Conservation (phyloP, 345 rosid genomes). For the Dovyalis caffra region DNA sequence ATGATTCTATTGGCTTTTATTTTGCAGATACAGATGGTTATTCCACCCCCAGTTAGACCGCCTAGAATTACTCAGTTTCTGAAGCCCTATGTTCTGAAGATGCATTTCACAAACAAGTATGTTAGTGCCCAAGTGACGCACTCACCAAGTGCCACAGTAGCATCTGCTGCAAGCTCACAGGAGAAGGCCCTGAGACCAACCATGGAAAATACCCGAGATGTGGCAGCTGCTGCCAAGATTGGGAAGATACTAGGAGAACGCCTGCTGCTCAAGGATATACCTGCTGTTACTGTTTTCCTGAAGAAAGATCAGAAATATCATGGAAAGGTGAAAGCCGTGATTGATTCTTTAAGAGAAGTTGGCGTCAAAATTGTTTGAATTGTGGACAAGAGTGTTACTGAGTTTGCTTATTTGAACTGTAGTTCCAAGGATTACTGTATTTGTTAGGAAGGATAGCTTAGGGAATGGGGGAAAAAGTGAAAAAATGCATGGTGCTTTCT, state of each 20-base stretch:
- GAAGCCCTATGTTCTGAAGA: slow-evolving; percentile 69
- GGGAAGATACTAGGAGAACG: slow-evolving; percentile 80
- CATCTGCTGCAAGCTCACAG: slow-evolving; percentile 74
- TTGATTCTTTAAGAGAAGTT: slow-evolving; percentile 68
- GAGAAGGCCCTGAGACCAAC: slow-evolving; percentile 66
- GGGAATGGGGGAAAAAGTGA: background rate
- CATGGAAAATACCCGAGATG: slow-evolving; percentile 65
- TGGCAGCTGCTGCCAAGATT: slow-evolving; percentile 84
- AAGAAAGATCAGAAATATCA: slow-evolving; percentile 81
- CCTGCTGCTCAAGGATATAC: slow-evolving; percentile 61
- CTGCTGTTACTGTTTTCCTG: slow-evolving; percentile 60
- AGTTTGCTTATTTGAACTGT: background rate
- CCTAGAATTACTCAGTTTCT: slow-evolving; percentile 55
- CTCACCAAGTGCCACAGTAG: slow-evolving; percentile 77
- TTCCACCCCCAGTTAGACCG: slow-evolving; percentile 61
- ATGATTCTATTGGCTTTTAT: background rate
- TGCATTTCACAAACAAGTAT: slow-evolving; percentile 76
- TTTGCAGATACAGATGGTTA: slow-evolving; percentile 22
- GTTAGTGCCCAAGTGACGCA: slow-evolving; percentile 81
- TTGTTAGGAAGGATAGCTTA: background rate
- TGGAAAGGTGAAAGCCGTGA: slow-evolving; percentile 81
- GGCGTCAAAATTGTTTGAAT: slow-evolving; percentile 61
- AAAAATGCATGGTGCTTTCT: background rate
- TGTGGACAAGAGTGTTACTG: background rate
- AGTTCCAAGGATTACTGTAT: background rate